A percentile compares a stretch with the other conserved stretches of the same genome.
Evolutionary conservation across 1,284 basidiomycete genomes (phyloP).

Genomic region (Caloboletus inedulis): DNA sequence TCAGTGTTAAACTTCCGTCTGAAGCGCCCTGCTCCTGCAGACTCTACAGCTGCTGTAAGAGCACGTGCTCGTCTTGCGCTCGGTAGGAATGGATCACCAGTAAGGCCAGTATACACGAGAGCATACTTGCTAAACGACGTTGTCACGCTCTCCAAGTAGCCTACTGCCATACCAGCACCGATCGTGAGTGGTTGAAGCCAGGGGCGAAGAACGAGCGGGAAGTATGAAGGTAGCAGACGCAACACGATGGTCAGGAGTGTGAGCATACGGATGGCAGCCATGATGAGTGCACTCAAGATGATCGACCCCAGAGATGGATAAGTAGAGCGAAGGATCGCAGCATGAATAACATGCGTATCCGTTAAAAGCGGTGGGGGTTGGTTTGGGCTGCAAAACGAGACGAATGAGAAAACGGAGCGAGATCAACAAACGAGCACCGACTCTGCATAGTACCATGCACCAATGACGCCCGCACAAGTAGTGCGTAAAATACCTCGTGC

Average conservation of each 20-base stretch:
- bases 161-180: constrained; percentile 44
- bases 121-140: constrained; percentile 81
- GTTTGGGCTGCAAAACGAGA: constrained; percentile 41
- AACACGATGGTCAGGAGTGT: constrained; percentile 48
- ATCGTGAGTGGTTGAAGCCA: constrained; percentile 41
- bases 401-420: background rate
- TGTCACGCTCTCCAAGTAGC: constrained; percentile 59
- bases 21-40: constrained; percentile 37
- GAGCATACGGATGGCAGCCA: constrained; percentile 64
- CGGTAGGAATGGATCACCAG: constrained; percentile 80
- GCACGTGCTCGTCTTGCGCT: constrained; percentile 68
- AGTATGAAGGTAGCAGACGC: constrained; percentile 54
- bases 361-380: constrained; percentile 48
- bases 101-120: constrained; percentile 82
- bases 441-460: constrained; percentile 91
- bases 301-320: constrained; percentile 81
- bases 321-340: constrained; percentile 74
- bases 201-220: constrained; percentile 42
- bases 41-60: constrained; percentile 49
- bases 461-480: constrained; percentile 79
- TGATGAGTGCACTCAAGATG: constrained; percentile 71
- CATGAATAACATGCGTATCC: constrained; percentile 71
- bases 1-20: constrained; percentile 53
- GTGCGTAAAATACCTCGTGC: constrained; percentile 79
- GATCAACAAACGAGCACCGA: constrained; percentile 36